Conservation (phyloP, 345 rosid species). For the Bruguiera gymnorhiza region DNA sequence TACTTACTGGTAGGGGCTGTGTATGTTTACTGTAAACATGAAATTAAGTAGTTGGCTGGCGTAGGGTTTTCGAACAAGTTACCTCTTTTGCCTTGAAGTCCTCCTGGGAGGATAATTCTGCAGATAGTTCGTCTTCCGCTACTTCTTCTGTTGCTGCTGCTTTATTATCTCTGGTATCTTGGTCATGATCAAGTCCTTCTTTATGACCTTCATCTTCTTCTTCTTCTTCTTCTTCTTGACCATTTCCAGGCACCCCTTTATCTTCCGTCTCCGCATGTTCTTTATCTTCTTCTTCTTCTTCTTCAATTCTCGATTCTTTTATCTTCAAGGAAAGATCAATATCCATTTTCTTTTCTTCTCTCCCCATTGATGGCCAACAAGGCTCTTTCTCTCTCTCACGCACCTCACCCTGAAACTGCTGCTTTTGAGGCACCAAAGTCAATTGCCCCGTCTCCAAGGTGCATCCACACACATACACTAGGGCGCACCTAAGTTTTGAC, state of each 20-base stretch:
- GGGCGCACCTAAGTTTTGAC: constrained; percentile 52
- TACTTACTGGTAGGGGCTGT: too few relatives aligned
- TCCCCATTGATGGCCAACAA: not conserved
- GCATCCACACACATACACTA: constrained; percentile 27
- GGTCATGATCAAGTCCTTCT: too few relatives aligned
- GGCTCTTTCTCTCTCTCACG: not conserved
- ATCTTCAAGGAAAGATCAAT: constrained; percentile 47
- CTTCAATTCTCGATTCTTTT: constrained; percentile 22
- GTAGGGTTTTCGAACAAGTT: not conserved
- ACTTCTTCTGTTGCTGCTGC: constrained; percentile 4
- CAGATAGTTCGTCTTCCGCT: constrained; percentile 15
- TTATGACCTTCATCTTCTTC: not conserved
- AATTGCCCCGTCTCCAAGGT: constrained; percentile 42
- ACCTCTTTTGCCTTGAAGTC: constrained; percentile 36
- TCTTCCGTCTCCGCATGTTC: not conserved
- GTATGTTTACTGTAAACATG: too few relatives aligned
- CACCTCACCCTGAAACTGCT: constrained; percentile 11
- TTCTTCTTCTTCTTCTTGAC: not conserved
- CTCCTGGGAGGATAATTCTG: constrained; percentile 16
- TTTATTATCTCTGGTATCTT: constrained; percentile 2
- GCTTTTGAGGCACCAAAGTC: constrained; percentile 66
- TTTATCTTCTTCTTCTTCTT: not conserved
- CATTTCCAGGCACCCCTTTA: not conserved
- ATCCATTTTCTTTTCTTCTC: constrained; percentile 27
- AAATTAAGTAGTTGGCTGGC: not conserved